phyloP scores from a whole-genome alignment of 1,139 yeast species.

The Scheffersomyces stambukii region DNA sequence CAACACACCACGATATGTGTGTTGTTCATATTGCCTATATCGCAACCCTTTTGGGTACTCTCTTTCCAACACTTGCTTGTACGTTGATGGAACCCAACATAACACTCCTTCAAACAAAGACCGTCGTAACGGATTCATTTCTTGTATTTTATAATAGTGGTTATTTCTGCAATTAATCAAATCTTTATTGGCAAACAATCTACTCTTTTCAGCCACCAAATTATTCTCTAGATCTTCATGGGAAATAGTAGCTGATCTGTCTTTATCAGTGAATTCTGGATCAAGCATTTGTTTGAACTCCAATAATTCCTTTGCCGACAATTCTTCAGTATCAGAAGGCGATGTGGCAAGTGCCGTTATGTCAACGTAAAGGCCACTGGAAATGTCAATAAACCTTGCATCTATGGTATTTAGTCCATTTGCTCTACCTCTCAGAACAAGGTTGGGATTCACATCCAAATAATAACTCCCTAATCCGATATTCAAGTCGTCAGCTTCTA shows the following conservation, averaged over 20 bases:
- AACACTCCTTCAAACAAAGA: slow-evolving; percentile 59
- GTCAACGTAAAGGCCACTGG: slow-evolving; percentile 54
- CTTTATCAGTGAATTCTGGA: slow-evolving; percentile 11
- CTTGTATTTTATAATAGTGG: slow-evolving; percentile 44
- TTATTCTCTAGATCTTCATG: too few relatives aligned
- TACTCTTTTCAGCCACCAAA: too few relatives aligned
- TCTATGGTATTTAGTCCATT: slow-evolving; percentile 52
- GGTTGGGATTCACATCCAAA: slow-evolving; percentile 46
- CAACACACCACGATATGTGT: too few relatives aligned
- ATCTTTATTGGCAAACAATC: slow-evolving; percentile 15
- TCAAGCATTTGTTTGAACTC: too few relatives aligned
- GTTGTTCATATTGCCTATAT: too few relatives aligned
- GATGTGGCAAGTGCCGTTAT: slow-evolving; percentile 46
- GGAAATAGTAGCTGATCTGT: slow-evolving; percentile 8
- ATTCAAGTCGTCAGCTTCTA: slow-evolving; percentile 22
- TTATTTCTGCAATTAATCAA: slow-evolving; percentile 51
- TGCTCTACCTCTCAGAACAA: slow-evolving; percentile 26
- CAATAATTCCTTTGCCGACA: too few relatives aligned
- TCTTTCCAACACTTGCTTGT: too few relatives aligned
- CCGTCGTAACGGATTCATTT: slow-evolving; percentile 39
- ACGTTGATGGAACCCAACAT: too few relatives aligned
- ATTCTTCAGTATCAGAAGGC: slow-evolving; percentile 9
- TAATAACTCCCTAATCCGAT: slow-evolving; percentile 41
- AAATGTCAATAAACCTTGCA: slow-evolving; percentile 54
- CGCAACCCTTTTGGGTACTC: too few relatives aligned